A percentile compares a stretch with the other conserved stretches of the same genome.
Conservation (phyloP, 148 eudicot genomes). For the Tetragonia tetragonoides region DNA sequence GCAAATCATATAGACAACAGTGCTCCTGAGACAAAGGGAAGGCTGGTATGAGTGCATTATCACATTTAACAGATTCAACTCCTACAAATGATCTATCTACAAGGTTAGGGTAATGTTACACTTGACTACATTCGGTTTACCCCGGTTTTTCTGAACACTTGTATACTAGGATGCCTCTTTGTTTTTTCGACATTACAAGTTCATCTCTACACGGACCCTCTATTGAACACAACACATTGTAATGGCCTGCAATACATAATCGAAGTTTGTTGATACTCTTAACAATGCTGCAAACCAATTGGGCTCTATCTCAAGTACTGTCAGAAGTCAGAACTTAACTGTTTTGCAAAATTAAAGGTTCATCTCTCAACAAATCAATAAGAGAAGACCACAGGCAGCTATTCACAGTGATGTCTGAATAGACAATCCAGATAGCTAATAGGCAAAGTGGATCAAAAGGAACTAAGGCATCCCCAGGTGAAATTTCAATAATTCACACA, state of each 20-base stretch:
- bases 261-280: neutral
- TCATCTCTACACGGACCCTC: slow-evolving; percentile 2
- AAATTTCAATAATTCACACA: slow-evolving; percentile 4
- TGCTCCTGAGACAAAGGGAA: neutral
- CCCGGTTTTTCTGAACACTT: neutral
- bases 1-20: neutral
- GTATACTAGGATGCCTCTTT: neutral
- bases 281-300: neutral
- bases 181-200: neutral
- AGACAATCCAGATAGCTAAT: neutral
- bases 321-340: neutral
- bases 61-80: neutral
- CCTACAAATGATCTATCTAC: neutral
- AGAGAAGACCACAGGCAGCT: neutral
- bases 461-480: neutral
- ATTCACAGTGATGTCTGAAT: neutral
- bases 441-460: neutral
- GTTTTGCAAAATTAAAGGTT: neutral
- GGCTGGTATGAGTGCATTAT: neutral
- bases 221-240: slow-evolving; percentile 7
- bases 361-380: neutral
- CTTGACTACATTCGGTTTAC: neutral
- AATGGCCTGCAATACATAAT: neutral
- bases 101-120: neutral
- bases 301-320: neutral